Evolutionary conservation across 352 stramenopile species (phyloP), one percentile per base, ranked within the genome.

Genomic region (Pythium apleroticum): DNA sequence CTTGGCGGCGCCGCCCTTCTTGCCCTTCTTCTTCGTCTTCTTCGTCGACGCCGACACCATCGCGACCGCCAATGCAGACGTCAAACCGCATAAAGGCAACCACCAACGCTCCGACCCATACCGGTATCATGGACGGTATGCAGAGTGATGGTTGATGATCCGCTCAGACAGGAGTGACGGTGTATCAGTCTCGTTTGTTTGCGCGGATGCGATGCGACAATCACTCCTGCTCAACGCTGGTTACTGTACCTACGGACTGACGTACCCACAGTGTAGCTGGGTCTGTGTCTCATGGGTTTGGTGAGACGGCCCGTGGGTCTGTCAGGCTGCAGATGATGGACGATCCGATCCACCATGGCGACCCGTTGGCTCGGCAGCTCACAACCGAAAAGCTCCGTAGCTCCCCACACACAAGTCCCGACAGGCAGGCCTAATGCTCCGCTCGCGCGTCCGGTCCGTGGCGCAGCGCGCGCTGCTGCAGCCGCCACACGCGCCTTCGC

Each of bases 21-120:
- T 92, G 12, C 56, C 63, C 69, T 89, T 90, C 69, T 84, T 88
- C 77, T 92, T 93, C 46, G 71, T 77, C 62, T 80, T 75, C 24
- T 52, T 69, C 57, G 80, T 45, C 58, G 82, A 88, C 74, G 80
- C 69, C 53, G 67, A 75, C 74, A 92, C 84, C 81, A 92, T 90
- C 7, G 6, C 54, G 20, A 39, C 31, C 31, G 33, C n/a, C 12
- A 46, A 46, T 46, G 37, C 14, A 22, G 37, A 46, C 37, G 41
- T 49, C 41, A 49, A 49, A 49, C 41, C 41, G 46, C 24, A 63
- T 50, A 57, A 60, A 60, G 63, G 56, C 48, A 70, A 66, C 57
- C 30, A 55, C 28, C 43, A 57, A 52, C n/a, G 25, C 58, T 39
- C 37, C 22, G 11, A 39, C 17, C 19, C 0, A 57, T 52, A 60